phyloP scores from a whole-genome alignment of 495 filamentous ascomycete species.

The Penicillium steckii region DNA sequence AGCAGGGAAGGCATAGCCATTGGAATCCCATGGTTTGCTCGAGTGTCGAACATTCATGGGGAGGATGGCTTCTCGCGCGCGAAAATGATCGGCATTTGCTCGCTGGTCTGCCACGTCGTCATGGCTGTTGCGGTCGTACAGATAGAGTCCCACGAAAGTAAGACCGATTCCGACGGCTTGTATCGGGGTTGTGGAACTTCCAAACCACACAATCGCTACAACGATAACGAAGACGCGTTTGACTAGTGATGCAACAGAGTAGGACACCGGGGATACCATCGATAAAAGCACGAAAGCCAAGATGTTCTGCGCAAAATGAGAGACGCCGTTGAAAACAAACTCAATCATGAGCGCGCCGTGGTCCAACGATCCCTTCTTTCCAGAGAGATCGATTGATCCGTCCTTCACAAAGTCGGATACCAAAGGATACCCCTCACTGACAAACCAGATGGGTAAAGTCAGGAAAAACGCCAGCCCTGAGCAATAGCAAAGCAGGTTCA shows the following conservation, averaged over 20 bases:
- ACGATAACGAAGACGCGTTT: conserved; percentile 97
- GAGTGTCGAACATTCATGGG: conserved; percentile 56
- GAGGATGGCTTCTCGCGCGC: conserved; percentile 62
- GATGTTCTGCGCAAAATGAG: conserved; percentile 96
- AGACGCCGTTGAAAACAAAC: conserved; percentile 94
- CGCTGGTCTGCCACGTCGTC: conserved; percentile 77
- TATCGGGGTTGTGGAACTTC: conserved; percentile 74
- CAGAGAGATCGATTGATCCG: conserved; percentile 66
- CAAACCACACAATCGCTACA: conserved; percentile 95
- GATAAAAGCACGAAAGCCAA: conserved; percentile 89
- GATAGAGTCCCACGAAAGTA: conserved; percentile 89
- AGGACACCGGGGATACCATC: conserved; percentile 92
- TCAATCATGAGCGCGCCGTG: conserved; percentile 76
- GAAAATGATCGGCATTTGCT: conserved; percentile 56
- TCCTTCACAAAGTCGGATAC: conserved; percentile 44
- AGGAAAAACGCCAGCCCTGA: conserved; percentile 86
- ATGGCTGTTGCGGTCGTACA: conserved; percentile 91
- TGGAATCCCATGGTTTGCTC: conserved; percentile 38
- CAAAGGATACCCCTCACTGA: conserved; percentile 78
- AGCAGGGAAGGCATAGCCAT: conserved; percentile 41
- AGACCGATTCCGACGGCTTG: conserved; percentile 84
- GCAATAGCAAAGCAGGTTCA: conserved; percentile 96
- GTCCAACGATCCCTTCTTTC: conserved; percentile 67
- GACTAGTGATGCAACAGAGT: conserved; percentile 91
- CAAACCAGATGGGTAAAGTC: conserved; percentile 92